Percentiles rank a stretch among this genome's conserved stretches.
Evolutionary conservation across 2,329 filamentous ascomycete species (phyloP).

Genomic region (Phyllosticta capitalensis): DNA sequence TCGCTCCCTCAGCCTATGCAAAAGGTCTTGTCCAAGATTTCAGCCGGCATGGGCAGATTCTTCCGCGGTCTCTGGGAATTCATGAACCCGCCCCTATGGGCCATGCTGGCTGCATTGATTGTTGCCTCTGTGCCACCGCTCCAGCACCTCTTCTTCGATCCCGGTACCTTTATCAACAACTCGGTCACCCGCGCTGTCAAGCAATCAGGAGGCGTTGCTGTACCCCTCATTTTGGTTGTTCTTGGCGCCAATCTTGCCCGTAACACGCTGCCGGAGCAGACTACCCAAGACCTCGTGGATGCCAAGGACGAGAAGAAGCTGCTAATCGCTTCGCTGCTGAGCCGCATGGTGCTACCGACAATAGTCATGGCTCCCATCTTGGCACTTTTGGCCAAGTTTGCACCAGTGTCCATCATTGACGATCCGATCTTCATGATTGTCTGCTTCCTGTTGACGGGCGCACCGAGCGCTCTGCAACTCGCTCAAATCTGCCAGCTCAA

Average conservation of each 20-base stretch:
- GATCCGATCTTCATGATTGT: conserved; percentile 98
- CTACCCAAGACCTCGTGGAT: conserved; percentile 60
- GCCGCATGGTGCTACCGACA: conserved; percentile 87
- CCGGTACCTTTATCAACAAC: conserved; percentile 84
- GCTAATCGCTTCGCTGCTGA: conserved; percentile 73
- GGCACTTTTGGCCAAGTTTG: conserved; percentile 77
- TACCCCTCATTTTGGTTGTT: conserved; percentile 90
- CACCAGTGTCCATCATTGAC: conserved; percentile 87
- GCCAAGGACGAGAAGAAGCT: conserved; percentile 60
- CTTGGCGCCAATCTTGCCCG: conserved; percentile 88
- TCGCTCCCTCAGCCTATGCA: conserved; percentile 46
- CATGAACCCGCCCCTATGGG: conserved; percentile 98
- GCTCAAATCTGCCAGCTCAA: conserved; percentile 99
- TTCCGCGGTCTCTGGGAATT: conserved; percentile 71
- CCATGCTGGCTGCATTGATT: conserved; percentile 84
- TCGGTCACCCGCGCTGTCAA: conserved; percentile 80
- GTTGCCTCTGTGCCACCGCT: conserved; percentile 79
- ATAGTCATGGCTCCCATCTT: conserved; percentile 86
- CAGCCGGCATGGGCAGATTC: conserved; percentile 40
- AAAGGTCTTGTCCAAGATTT: conserved; percentile 36
- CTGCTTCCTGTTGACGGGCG: conserved; percentile 90
- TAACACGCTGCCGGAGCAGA: conserved; percentile 68
- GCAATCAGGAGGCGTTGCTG: conserved; percentile 82
- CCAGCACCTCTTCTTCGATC: conserved; percentile 77
- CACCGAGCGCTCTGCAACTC: conserved; percentile 84